A percentile compares a stretch with the other conserved stretches of the same genome.
phyloP scores from a whole-genome alignment of 2,329 filamentous ascomycete species.

The Lecanicillium sp. region DNA sequence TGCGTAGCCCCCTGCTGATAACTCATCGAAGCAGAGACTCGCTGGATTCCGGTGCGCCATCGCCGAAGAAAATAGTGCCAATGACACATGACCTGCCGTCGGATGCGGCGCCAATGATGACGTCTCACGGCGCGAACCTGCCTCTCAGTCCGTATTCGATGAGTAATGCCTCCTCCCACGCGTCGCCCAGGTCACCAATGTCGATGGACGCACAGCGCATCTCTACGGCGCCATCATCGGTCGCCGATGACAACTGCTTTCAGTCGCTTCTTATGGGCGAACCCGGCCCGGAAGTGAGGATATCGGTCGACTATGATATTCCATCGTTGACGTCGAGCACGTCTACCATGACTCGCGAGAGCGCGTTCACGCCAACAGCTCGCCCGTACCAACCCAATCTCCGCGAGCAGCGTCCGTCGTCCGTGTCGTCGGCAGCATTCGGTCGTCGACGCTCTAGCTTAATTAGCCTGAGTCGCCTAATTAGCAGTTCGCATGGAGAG shows the following conservation, averaged over 20 bases:
- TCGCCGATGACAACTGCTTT: conserved; percentile 63
- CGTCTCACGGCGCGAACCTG: conserved; percentile 35
- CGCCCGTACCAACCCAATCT: conserved; percentile 41
- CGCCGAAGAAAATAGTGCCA: conserved; percentile 32
- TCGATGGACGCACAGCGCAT: conserved; percentile 65
- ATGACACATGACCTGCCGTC: conserved; percentile 9
- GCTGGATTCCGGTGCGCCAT: conserved; percentile 35
- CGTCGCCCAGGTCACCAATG: conserved; percentile 62
- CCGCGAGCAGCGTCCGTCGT: conserved; percentile 52
- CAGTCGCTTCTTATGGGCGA: conserved; percentile 67
- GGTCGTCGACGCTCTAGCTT: conserved; percentile 68
- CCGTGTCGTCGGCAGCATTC: conserved; percentile 53
- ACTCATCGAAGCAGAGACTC: conserved; percentile 18
- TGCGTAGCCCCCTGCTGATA: conserved; percentile 1
- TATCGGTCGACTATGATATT: conserved; percentile 62
- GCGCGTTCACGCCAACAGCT: conserved; percentile 37
- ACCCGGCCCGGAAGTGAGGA: conserved; percentile 62
- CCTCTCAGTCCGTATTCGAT: conserved; percentile 60
- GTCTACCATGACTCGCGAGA: conserved; percentile 69
- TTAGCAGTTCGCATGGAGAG: conserved; percentile 67
- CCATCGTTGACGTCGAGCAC: conserved; percentile 69
- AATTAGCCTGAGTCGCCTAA: conserved; percentile 67
- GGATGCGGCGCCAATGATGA: conserved; percentile 4
- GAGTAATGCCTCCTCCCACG: conserved; percentile 56
- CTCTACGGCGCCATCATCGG: conserved; percentile 67